Percentiles rank a stretch among this genome's conserved stretches.
Conservation (phyloP, 2,329 filamentous ascomycete species). For the Lasiodiplodia theobromae region DNA sequence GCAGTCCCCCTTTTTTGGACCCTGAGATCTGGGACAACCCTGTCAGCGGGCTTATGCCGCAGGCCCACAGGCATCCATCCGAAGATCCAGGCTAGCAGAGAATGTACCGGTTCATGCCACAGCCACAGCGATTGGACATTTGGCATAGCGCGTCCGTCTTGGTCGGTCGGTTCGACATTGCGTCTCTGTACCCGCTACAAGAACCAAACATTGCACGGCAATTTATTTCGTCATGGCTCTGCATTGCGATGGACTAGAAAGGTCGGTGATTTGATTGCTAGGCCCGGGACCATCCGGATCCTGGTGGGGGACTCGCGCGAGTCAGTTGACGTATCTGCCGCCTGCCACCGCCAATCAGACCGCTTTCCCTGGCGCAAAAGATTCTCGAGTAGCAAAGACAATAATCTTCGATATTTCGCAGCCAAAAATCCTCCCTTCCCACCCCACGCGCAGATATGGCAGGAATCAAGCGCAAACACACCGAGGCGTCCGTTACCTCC, state of each 20-base stretch:
- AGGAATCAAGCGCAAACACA: conserved; percentile 50
- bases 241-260: background rate
- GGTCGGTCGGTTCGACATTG: background rate
- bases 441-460: conserved; percentile 38
- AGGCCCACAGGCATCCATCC: conserved; percentile 9
- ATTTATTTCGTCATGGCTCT: background rate
- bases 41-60: conserved; percentile 10
- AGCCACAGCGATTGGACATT: background rate
- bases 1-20: conserved; percentile 7
- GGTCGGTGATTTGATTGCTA: background rate
- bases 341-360: conserved; percentile 18
- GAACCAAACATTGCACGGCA: background rate
- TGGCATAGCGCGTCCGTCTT: too few species aligned
- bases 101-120: background rate
- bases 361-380: conserved; percentile 21
- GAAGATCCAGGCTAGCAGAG: background rate
- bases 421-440: background rate
- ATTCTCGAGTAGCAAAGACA: conserved; percentile 6
- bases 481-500: conserved; percentile 31
- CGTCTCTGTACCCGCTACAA: background rate
- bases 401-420: conserved; percentile 10
- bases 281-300: background rate
- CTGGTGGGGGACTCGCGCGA: conserved; percentile 7
- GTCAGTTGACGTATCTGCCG: conserved; percentile 4
- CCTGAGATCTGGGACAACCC: conserved; percentile 16